Base-by-base conservation (phyloP, 768 basidiomycete genomes). In the Tephrocybe sp. region DNA sequence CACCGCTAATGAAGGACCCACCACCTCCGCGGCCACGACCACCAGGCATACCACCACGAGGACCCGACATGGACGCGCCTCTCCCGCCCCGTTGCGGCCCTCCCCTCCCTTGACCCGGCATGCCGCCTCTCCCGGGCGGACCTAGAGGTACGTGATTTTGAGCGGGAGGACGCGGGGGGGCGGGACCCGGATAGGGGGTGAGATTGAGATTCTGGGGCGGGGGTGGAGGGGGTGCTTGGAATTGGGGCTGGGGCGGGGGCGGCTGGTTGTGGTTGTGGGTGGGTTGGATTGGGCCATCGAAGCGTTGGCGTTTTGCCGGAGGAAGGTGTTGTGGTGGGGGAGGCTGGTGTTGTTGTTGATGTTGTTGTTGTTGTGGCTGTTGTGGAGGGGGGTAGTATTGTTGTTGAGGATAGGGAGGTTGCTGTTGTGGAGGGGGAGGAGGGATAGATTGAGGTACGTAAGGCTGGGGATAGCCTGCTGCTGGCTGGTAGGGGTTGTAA, bases 301-400 rank as follows among this genome's bases (percentile, higher is more conserved):
- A 94, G 38, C 92, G 81, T 59, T 86, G 92, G 47, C 94, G 76
- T 67, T 97, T 97, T 1, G 92, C 92, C 2, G 94, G 93, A 8
- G 94, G 94, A n/a, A 85, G 74, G 62, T 91, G 87, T 59, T 89
- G 88, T 32, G 26, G 26, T 7, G 86, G 85, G 9, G 86, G 80
- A 0, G 81, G 71, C 56, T 90, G 87, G 56, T 85, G 72, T 45
- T 75, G 55, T 44, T 78, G 79, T 30, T 75, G 79, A 42, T 70
- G 77, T 56, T 69, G 77, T 48, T 69, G 72, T 55, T 74, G 78
- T 35, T 70, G 73, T 49, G 72, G 75, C 26, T 70, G 76, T 32
- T 71, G 71, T 16, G 65, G 52, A 44, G 75, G 75, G 17, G 70
- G 74, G 43, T 70, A 73, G 12, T n/a, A n/a, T n/a, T n/a, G n/a